A percentile compares a stretch with the other conserved stretches of the same genome.
phyloP scores from a whole-genome alignment of 192 early-diverging fungal species.

The Entomortierella chlamydospora region DNA sequence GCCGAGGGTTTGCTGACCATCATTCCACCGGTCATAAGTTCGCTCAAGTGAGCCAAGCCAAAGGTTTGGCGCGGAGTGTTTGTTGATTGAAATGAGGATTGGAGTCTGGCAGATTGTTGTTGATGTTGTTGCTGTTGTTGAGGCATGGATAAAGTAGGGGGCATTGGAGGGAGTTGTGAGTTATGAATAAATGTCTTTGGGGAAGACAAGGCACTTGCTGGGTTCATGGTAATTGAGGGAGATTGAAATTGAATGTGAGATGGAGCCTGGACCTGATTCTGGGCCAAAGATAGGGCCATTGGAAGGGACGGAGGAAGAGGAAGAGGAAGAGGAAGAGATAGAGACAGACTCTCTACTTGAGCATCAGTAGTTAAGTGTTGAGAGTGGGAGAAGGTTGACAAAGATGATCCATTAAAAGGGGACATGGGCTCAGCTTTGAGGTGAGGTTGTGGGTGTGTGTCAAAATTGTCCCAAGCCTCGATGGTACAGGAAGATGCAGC shows the following conservation, averaged over 20 bases:
- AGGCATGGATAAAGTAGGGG: conserved; percentile 1
- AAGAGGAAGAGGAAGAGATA: neutral
- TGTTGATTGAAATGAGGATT: neutral
- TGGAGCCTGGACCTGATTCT: neutral
- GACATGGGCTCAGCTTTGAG: conserved; percentile 38
- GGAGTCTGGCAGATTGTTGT: neutral
- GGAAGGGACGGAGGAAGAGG: conserved; percentile 8
- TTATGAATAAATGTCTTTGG: conserved; percentile 13
- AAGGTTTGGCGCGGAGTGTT: conserved; percentile 5
- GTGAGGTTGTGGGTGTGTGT: neutral
- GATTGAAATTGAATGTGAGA: neutral
- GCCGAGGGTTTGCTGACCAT: conserved; percentile 8
- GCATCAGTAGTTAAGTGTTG: conserved; percentile 8
- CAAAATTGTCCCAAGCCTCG: conserved; percentile 24
- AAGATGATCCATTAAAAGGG: conserved; percentile 7
- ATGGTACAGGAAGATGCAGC: neutral
- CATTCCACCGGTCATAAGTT: conserved; percentile 26
- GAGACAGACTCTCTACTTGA: neutral
- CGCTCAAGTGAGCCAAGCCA: conserved; percentile 28
- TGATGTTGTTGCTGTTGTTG: conserved; percentile 12
- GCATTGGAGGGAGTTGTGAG: conserved; percentile 13
- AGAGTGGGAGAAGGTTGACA: neutral
- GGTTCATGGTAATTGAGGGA: neutral
- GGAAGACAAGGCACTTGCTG: neutral
- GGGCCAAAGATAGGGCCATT: neutral